Percentiles rank a stretch among this genome's conserved stretches.
These are phyloP conservation scores for Tylopilus intermedius DNA, from an alignment of 768 basidiomycete species.

Conservation along the genomic window DNA sequence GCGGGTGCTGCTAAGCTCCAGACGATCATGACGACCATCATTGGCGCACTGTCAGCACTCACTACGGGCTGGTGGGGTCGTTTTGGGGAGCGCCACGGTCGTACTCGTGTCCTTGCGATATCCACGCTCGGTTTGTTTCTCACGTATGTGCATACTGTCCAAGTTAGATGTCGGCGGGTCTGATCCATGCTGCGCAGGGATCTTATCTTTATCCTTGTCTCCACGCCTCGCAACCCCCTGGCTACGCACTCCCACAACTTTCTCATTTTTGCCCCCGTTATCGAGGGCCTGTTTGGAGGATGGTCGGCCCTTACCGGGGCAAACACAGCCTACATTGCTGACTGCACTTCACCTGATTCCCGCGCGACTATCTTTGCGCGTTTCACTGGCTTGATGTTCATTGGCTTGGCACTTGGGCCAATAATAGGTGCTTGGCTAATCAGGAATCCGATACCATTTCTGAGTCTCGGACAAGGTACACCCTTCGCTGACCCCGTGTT, in stretches of 20 bases:
- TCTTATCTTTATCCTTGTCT: conserved; percentile 72
- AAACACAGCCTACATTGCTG: conserved; percentile 64
- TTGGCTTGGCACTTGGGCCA: conserved; percentile 77
- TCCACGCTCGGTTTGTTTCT: conserved; percentile 65
- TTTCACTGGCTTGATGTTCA: conserved; percentile 69
- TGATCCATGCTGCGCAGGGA: conserved; percentile 48
- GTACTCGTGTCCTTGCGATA: conserved; percentile 67
- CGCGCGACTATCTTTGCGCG: conserved; percentile 64
- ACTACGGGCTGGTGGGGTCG: conserved; percentile 88
- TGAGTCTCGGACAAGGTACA: conserved; percentile 26
- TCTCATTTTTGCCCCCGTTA: conserved; percentile 69
- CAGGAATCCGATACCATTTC: conserved; percentile 35
- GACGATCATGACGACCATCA: conserved; percentile 68
- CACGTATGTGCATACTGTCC: conserved; percentile 51
- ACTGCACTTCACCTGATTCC: conserved; percentile 80
- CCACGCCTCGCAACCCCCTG: conserved; percentile 54
- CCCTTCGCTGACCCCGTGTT: neutral
- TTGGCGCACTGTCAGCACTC: conserved; percentile 75
- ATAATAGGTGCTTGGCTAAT: conserved; percentile 57
- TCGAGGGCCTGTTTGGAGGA: conserved; percentile 80
- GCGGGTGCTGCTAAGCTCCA: conserved; percentile 70
- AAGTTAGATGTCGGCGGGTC: neutral
- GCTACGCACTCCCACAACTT: conserved; percentile 66
- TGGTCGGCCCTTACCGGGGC: conserved; percentile 63
- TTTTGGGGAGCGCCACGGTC: conserved; percentile 69